These are phyloP conservation scores for Metschnikowia bowlesiae DNA, from an alignment of 805 yeast species.

Conservation along the genomic window DNA sequence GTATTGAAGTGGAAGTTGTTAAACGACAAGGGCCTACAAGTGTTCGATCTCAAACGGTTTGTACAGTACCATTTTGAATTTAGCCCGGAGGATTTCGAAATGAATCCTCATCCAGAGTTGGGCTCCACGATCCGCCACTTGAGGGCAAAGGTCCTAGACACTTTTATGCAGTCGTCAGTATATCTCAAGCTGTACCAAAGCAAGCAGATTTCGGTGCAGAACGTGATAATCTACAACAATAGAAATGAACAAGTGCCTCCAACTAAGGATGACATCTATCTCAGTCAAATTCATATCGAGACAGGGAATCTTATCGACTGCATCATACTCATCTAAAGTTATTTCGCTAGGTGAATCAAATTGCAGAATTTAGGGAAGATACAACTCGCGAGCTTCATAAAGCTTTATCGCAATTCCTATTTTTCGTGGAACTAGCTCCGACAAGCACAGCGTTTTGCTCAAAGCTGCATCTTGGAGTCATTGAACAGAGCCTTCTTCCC, in stretches of 20 bases:
- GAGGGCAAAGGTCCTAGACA: constrained; percentile 49
- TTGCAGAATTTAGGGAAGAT: neutral
- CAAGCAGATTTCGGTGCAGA: constrained; percentile 5
- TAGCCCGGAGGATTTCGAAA: constrained; percentile 73
- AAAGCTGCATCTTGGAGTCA: neutral
- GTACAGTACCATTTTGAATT: constrained; percentile 69
- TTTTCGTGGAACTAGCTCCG: neutral
- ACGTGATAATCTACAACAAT: constrained; percentile 31
- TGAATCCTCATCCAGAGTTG: constrained; percentile 53
- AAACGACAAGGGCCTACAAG: constrained; percentile 15
- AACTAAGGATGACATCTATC: constrained; percentile 24
- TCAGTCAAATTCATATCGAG: constrained; percentile 36
- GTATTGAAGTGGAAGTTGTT: constrained; percentile 15
- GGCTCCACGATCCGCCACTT: constrained; percentile 68
- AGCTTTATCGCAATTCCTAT: neutral
- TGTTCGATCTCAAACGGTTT: constrained; percentile 17
- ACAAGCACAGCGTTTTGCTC: neutral
- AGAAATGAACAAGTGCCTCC: constrained; percentile 21
- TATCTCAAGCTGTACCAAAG: constrained; percentile 17
- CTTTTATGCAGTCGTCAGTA: constrained; percentile 44
- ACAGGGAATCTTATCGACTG: constrained; percentile 40
- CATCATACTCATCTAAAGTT: constrained; percentile 8
- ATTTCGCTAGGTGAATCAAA: neutral
- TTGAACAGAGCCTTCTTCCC: neutral
- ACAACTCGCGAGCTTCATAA: neutral